A percentile compares a stretch with the other conserved stretches of the same genome.
These are phyloP conservation scores for Nemania diffusa DNA, from an alignment of 2,329 filamentous ascomycete genomes.

Conservation along the genomic window DNA sequence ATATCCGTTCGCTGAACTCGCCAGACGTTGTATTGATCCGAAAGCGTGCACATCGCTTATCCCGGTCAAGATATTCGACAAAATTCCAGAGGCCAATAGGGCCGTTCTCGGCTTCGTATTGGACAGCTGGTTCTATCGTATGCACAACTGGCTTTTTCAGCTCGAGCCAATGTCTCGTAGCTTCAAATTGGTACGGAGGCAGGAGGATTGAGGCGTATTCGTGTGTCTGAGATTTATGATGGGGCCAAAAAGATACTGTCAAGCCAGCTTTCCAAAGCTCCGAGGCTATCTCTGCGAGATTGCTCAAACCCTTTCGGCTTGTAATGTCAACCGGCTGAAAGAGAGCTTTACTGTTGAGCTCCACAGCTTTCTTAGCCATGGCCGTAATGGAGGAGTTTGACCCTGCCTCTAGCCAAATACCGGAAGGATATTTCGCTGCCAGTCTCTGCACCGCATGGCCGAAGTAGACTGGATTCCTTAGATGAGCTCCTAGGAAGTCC, in stretches of 20 bases:
- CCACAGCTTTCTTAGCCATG: not conserved
- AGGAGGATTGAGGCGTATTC: not conserved
- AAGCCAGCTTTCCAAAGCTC: not conserved
- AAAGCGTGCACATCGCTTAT: too few relatives aligned
- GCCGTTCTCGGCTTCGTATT: too few relatives aligned
- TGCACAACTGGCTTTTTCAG: not conserved
- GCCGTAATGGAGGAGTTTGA: not conserved
- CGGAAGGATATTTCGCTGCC: not conserved
- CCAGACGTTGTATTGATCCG: too few relatives aligned
- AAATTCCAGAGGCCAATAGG: too few relatives aligned
- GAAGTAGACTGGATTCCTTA: too few relatives aligned
- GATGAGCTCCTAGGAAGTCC: too few relatives aligned
- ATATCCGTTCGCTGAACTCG: too few relatives aligned
- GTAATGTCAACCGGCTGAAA: not conserved
- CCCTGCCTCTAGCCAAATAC: not conserved
- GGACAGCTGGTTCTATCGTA: too few relatives aligned
- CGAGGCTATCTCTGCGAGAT: not conserved
- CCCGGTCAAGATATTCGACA: too few relatives aligned
- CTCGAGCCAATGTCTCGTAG: constrained; percentile 2
- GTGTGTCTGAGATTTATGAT: not conserved
- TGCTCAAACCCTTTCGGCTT: not conserved
- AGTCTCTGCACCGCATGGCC: too few relatives aligned
- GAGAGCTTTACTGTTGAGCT: not conserved
- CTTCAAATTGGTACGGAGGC: constrained; percentile 1
- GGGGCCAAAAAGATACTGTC: not conserved